Evolutionary conservation across 176 grass and related monocot genomes (phyloP).

Genomic region (Ampelocalamus luodianensis): DNA sequence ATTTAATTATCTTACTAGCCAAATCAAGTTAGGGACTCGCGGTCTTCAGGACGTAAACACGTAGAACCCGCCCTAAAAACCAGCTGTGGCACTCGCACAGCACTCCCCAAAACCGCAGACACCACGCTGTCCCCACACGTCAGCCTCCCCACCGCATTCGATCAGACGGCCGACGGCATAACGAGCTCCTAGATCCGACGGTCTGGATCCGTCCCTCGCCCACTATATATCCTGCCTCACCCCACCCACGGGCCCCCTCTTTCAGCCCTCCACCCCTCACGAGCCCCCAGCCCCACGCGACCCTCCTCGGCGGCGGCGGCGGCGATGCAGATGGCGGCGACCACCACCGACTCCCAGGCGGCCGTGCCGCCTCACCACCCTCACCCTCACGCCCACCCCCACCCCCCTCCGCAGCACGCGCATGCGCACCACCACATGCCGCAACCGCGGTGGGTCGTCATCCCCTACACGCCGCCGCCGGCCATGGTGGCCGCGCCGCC

Average conservation of each 20-base stretch:
- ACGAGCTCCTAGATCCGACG: constrained; percentile 45
- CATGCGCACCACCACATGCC: constrained; percentile 41
- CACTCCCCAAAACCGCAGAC: background rate
- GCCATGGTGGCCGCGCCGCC: constrained; percentile 55
- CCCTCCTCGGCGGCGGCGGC: constrained; percentile 45
- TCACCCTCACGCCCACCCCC: constrained; percentile 32
- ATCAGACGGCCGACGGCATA: constrained; percentile 38
- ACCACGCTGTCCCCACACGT: constrained; percentile 22
- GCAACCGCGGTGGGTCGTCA: constrained; percentile 40
- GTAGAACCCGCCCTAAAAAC: background rate
- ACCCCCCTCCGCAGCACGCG: constrained; percentile 37
- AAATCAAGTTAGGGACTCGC: background rate
- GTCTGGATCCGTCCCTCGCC: constrained; percentile 21
- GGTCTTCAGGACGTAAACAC: background rate
- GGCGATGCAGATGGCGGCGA: constrained; percentile 61
- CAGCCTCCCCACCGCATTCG: background rate
- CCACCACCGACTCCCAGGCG: constrained; percentile 48
- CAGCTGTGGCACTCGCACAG: background rate
- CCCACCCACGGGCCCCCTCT: constrained; percentile 52
- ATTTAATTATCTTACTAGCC: background rate
- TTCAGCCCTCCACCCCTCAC: constrained; percentile 49
- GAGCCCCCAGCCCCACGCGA: constrained; percentile 44
- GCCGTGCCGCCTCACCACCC: constrained; percentile 46
- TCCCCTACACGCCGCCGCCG: constrained; percentile 40
- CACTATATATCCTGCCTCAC: constrained; percentile 32